Conservation (phyloP, 2,329 filamentous ascomycete genomes). For the Tolypocladium tropicale region DNA sequence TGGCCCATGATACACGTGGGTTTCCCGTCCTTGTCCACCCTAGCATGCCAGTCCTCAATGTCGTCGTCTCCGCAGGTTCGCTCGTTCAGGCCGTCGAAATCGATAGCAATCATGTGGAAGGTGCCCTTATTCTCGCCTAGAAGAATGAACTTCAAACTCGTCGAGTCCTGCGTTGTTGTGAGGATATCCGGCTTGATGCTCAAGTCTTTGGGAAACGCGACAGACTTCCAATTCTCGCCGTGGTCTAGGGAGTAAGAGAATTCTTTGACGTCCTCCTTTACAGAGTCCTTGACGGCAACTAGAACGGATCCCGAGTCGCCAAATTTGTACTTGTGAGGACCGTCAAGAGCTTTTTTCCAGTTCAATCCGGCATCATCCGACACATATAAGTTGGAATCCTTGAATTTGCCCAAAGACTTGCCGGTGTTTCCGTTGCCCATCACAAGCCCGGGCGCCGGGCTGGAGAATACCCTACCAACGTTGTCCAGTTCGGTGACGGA, state of each 20-base stretch:
- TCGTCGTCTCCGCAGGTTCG: slow-evolving; percentile 67
- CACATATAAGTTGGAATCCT: slow-evolving; percentile 70
- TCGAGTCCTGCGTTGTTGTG: slow-evolving; percentile 86
- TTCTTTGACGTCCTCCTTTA: slow-evolving; percentile 46
- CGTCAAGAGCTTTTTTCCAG: slow-evolving; percentile 66
- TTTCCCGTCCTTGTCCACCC: slow-evolving; percentile 68
- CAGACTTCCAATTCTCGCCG: slow-evolving; percentile 69
- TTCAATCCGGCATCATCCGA: slow-evolving; percentile 85
- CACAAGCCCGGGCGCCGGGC: slow-evolving; percentile 81
- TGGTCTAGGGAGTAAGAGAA: slow-evolving; percentile 78
- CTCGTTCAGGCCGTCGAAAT: slow-evolving; percentile 76
- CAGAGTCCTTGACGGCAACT: slow-evolving; percentile 69
- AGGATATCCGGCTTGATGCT: slow-evolving; percentile 63
- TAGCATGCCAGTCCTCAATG: slow-evolving; percentile 82
- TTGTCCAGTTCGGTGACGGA: slow-evolving; percentile 82
- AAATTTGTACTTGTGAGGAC: slow-evolving; percentile 92
- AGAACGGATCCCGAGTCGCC: slow-evolving; percentile 87
- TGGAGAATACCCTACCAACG: slow-evolving; percentile 81
- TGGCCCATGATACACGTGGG: slow-evolving; percentile 93
- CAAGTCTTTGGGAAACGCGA: slow-evolving; percentile 54
- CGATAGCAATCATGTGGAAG: slow-evolving; percentile 62
- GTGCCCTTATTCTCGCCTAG: slow-evolving; percentile 50
- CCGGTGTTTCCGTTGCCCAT: slow-evolving; percentile 94
- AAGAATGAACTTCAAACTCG: slow-evolving; percentile 81
- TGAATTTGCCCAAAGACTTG: slow-evolving; percentile 57